phyloP scores from a whole-genome alignment of 768 basidiomycete genomes.

The Macrolepiota dolichaula region DNA sequence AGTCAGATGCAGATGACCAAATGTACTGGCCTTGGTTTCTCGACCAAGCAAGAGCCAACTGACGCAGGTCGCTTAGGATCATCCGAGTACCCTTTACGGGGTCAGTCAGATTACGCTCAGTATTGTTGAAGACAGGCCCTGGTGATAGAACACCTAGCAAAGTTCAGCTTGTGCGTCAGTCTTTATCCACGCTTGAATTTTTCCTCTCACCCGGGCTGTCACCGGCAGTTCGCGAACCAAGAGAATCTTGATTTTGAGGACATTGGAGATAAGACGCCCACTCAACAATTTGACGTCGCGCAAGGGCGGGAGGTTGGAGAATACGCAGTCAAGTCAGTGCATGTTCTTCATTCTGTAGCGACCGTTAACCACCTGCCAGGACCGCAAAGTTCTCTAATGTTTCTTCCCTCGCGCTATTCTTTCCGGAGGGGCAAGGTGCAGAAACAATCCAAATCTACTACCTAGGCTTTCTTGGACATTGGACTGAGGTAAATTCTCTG shows the following conservation, averaged over 20 bases:
- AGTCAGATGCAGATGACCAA: constrained; percentile 91
- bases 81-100: constrained; percentile 86
- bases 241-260: constrained; percentile 83
- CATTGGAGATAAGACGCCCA: constrained; percentile 52
- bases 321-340: constrained; percentile 72
- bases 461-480: constrained; percentile 80
- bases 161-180: constrained; percentile 57
- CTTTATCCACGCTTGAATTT: not conserved
- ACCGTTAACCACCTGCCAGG: constrained; percentile 33
- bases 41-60: constrained; percentile 3
- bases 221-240: constrained; percentile 66
- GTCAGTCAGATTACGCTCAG: constrained; percentile 76
- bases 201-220: not conserved
- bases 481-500: constrained; percentile 58
- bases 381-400: constrained; percentile 84
- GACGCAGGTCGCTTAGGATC: constrained; percentile 45
- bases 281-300: constrained; percentile 72
- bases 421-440: constrained; percentile 78
- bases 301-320: constrained; percentile 78
- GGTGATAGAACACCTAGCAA: constrained; percentile 72
- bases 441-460: constrained; percentile 79
- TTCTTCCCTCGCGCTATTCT: constrained; percentile 77
- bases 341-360: not conserved
- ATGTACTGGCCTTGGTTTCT: constrained; percentile 40
- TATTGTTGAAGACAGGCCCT: constrained; percentile 85